phyloP scores from a whole-genome alignment of 257 asterid species.

The Solanum medicagineum region DNA sequence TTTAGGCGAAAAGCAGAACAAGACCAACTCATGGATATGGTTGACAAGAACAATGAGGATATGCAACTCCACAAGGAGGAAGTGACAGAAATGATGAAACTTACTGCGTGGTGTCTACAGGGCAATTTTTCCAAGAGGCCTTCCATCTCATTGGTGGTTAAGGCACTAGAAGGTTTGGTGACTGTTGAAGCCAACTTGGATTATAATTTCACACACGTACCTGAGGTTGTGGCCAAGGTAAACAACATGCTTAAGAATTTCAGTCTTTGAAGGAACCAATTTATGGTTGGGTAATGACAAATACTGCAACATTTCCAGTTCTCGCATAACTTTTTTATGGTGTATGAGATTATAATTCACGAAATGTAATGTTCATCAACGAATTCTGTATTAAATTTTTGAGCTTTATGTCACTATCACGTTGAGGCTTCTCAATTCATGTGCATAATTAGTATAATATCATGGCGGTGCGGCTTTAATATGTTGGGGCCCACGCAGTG shows the following conservation, averaged over 20 bases:
- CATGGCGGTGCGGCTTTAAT: too few relatives aligned
- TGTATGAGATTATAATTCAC: not conserved
- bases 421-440: too few relatives aligned
- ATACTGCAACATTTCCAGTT: not conserved
- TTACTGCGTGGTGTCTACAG: slow-evolving; percentile 15
- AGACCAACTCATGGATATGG: too few relatives aligned
- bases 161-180: slow-evolving; percentile 9
- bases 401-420: not conserved
- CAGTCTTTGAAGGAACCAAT: too few relatives aligned
- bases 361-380: not conserved
- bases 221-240: not conserved
- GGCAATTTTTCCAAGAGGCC: slow-evolving; percentile 8
- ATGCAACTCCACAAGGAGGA: not conserved
- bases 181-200: not conserved
- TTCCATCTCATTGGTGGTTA: slow-evolving; percentile 11
- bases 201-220: too few relatives aligned
- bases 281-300: not conserved
- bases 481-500: too few relatives aligned
- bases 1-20: too few relatives aligned
- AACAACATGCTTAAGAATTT: not conserved
- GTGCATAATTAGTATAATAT: too few relatives aligned
- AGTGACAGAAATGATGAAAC: not conserved
- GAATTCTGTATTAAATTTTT: not conserved
- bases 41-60: too few relatives aligned
- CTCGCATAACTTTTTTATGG: not conserved